Evolutionary conservation across 768 basidiomycete species (phyloP).

Genomic region (Amyloporia xantha): DNA sequence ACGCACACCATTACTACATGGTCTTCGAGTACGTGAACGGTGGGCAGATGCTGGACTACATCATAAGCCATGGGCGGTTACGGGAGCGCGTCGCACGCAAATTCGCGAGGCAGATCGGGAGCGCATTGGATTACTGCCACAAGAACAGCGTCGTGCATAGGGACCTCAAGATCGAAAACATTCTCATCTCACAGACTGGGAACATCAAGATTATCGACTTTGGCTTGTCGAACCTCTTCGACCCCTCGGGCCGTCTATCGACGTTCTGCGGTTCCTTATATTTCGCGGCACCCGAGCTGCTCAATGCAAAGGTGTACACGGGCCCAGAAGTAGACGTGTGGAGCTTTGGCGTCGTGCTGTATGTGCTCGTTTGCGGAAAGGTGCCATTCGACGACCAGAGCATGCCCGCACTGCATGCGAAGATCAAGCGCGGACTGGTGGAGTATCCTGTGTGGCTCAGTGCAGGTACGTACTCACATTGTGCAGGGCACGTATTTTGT

Average conservation of each 20-base stretch:
- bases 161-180: slow-evolving; percentile 99
- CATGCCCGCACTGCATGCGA: slow-evolving; percentile 98
- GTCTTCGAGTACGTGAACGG: slow-evolving; percentile 98
- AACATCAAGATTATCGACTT: slow-evolving; percentile 99
- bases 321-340: slow-evolving; percentile 98
- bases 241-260: slow-evolving; percentile 73
- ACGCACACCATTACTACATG: slow-evolving; percentile 99
- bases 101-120: slow-evolving; percentile 96
- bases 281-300: slow-evolving; percentile 95
- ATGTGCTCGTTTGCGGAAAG: slow-evolving; percentile 96
- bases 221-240: slow-evolving; percentile 92
- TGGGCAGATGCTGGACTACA: slow-evolving; percentile 99
- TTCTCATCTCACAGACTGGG: slow-evolving; percentile 95
- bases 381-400: slow-evolving; percentile 99
- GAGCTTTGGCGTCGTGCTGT: slow-evolving; percentile 98
- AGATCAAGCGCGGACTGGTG: slow-evolving; percentile 95
- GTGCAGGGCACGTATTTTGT: slow-evolving; percentile 1
- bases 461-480: slow-evolving; percentile 51
- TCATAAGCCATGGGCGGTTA: slow-evolving; percentile 94
- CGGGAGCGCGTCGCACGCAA: slow-evolving; percentile 94
- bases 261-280: slow-evolving; percentile 98
- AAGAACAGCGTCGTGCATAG: slow-evolving; percentile 97
- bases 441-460: slow-evolving; percentile 98
- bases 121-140: slow-evolving; percentile 95
- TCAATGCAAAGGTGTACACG: slow-evolving; percentile 94